Evolutionary conservation across 2,329 filamentous ascomycete genomes (phyloP), one percentile per base, ranked within the genome.

Genomic region (Emergomyces pasteurianus): DNA sequence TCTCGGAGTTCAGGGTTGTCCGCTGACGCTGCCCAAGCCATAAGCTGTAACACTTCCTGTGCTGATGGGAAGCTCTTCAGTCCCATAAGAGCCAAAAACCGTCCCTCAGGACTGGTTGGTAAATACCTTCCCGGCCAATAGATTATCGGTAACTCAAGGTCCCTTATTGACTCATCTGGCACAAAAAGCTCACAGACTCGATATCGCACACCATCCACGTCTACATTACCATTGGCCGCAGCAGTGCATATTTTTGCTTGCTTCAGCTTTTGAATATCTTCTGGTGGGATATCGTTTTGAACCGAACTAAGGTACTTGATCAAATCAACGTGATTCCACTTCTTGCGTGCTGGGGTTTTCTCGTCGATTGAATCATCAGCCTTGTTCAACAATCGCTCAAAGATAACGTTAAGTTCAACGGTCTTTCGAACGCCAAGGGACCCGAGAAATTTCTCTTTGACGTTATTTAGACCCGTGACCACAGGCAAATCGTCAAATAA

Each of bases 261-360:
- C 60, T 83, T 87, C 28, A 99, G 80, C 68, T 87, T 89, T 65
- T 84, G 85, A 60, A 96, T 82, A 71, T 99, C 94, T 57, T 86
- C 86, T 10, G 77, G 74, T 0, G 94, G 94, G 62, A 99, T 96
- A 67, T 99, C 94, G 58, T 89, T 84, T 63, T 84, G 85, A 34
- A 99, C 94, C 9, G 92, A 95, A 12, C 92, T 85, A 50, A 99
- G 82, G 68, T 99, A 99, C 67, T 91, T 92, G 73, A 99, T 91
- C 31, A 99, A 79, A 71, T 99, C 92, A 63, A 96, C 86, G 71
- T 97, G 92, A 61, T 90, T 96, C 89, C 90, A 96, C 72, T 86
- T 86, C 63, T 81, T 62, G 28, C 62, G 62, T 16, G 60, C 28
- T 31, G 77, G 75, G 26, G 78, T 79, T 43, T 74, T 75, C 31